Percentiles rank a stretch among this genome's conserved stretches.
Conservation (phyloP, 169 alveolate species). For the Babesia ovata region DNA sequence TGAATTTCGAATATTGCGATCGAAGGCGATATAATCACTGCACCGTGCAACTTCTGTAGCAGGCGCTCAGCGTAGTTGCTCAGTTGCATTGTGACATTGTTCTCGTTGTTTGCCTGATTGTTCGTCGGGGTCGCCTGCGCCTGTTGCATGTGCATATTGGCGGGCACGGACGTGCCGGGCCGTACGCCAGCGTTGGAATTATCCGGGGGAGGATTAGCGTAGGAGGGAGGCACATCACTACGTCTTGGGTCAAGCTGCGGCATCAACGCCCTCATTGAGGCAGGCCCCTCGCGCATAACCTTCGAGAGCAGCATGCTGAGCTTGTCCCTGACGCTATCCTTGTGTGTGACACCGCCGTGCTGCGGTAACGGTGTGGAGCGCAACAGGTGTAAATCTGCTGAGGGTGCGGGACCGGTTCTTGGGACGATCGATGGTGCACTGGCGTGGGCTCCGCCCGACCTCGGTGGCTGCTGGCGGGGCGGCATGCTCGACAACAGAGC, state of each 20-base stretch:
- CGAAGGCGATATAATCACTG: conserved; percentile 85
- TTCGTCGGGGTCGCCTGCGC: not conserved
- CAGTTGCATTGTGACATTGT: not conserved
- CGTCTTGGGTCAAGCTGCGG: not conserved
- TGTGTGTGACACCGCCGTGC: not conserved
- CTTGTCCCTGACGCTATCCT: conserved; percentile 22
- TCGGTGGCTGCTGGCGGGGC: not conserved
- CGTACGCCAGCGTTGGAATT: too few relatives aligned
- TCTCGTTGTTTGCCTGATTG: not conserved
- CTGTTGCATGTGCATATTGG: not conserved
- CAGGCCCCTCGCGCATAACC: conserved; percentile 65
- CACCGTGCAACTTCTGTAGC: conserved; percentile 41
- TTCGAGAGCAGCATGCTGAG: conserved; percentile 54
- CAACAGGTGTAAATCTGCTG: not conserved
- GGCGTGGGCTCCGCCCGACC: not conserved
- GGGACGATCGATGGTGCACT: too few relatives aligned
- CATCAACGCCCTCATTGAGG: conserved; percentile 5
- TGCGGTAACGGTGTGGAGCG: not conserved
- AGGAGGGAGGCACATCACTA: not conserved
- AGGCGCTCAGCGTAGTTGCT: conserved; percentile 16
- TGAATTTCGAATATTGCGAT: conserved; percentile 87
- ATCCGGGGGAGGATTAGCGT: not conserved
- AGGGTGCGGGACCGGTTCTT: too few relatives aligned
- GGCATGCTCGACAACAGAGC: too few relatives aligned
- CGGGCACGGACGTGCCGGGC: not conserved